phyloP scores from a whole-genome alignment of 2,329 filamentous ascomycete genomes.

The Graphilbum ipis-grandicollis region DNA sequence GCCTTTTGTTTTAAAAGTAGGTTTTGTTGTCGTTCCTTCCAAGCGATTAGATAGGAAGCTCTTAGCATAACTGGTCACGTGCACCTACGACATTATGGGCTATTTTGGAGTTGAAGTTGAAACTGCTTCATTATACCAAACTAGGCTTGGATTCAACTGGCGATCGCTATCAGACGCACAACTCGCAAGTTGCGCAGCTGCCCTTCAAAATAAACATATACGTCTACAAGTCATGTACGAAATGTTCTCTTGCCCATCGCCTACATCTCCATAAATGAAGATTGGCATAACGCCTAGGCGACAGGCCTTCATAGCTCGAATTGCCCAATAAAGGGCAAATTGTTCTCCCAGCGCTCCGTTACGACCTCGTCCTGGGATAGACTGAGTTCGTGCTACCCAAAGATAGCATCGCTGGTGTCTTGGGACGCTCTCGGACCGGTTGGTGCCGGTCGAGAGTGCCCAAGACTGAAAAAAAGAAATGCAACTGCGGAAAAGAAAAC shows the following conservation, averaged over 20 bases:
- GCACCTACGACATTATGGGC: too few species aligned
- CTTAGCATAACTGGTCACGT: too few species aligned
- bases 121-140: too few species aligned
- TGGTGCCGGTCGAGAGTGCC: not conserved
- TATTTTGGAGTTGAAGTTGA: too few species aligned
- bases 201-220: too few species aligned
- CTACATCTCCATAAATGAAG: slow-evolving; percentile 17
- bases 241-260: slow-evolving; percentile 24
- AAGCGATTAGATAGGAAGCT: too few species aligned
- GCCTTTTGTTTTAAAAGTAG: too few species aligned
- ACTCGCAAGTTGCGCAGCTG: too few species aligned
- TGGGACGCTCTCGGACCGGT: not conserved
- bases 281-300: slow-evolving; percentile 14
- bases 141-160: too few species aligned
- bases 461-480: not conserved
- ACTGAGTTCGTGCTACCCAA: slow-evolving; percentile 54
- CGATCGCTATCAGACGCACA: too few species aligned
- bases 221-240: slow-evolving; percentile 10
- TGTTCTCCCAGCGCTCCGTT: slow-evolving; percentile 71
- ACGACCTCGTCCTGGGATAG: slow-evolving; percentile 50
- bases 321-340: slow-evolving; percentile 12
- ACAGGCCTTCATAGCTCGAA: slow-evolving; percentile 21
- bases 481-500: not conserved
- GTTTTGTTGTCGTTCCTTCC: too few species aligned
- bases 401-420: slow-evolving; percentile 54